Evolutionary conservation across 345 rosid species (phyloP), one percentile per base, ranked within the genome.

Genomic region (Citrus reticulata): DNA sequence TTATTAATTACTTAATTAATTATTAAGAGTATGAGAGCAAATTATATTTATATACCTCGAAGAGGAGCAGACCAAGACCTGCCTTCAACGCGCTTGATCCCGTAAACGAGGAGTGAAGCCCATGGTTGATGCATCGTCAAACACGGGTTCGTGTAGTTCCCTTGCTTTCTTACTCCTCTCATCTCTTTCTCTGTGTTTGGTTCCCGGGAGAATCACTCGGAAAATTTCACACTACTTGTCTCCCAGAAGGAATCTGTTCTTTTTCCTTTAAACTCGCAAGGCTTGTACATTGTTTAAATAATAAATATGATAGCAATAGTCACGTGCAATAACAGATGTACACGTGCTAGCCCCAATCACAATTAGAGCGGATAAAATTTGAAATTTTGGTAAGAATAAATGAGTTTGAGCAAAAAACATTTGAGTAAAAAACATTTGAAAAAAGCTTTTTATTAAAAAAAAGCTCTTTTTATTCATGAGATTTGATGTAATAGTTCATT

Each of bases 101-200:
- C 98, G 67, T 89, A 61, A 73, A 93, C 91, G 4, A 93, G 87
- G 40, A 95, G 84, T 1, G 98, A 95, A 80, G 98, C 99, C 99
- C 97, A 91, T 6, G 99, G 98, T 79, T 93, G 99, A 82, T 93
- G 99, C 97, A 95, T 84, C 7, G 97, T 93, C 84, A 95, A 85
- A 68, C 96, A 95, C 2, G 97, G 97, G 86, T 93, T 95, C 63
- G 65, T 85, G 84, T 83, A 93, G 75, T 92, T 92, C 54, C 92
- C 95, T 35, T 81, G 81, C 75, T 84, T 87, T 83, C 87, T 82
- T 54, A 80, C 78, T 77, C 77, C 84, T 79, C 49, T 73, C 78
- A 51, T 73, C 69, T 59, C 57, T 37, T 14, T 60, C 30, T 3
- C 16, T 35, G 22, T 24, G 58, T 17, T 54, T 17, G 58, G 22